These are phyloP conservation scores for Copromyces sp. DNA, from an alignment of 495 filamentous ascomycete species.

Conservation along the genomic window DNA sequence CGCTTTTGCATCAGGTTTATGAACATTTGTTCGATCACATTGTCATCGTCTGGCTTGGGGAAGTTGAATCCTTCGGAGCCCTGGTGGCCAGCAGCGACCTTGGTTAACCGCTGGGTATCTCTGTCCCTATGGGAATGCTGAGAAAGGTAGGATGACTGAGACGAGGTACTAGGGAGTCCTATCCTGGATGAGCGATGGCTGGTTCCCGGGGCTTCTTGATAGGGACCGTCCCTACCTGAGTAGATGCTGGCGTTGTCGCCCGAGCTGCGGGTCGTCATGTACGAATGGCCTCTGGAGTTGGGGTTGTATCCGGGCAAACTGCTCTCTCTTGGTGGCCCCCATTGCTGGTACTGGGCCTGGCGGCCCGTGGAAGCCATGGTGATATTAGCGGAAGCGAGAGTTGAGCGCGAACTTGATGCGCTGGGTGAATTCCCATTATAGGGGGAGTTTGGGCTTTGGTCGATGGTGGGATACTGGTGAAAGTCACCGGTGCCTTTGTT, in stretches of 20 bases:
- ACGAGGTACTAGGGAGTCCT: conserved; percentile 39
- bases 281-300: conserved; percentile 54
- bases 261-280: conserved; percentile 42
- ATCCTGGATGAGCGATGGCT: conserved; percentile 53
- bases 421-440: conserved; percentile 50
- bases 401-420: conserved; percentile 58
- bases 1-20: conserved; percentile 91
- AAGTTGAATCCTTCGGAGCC: conserved; percentile 54
- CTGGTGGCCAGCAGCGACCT: conserved; percentile 38
- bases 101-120: conserved; percentile 42
- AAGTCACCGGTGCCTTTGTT: conserved; percentile 70
- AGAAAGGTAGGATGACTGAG: conserved; percentile 39
- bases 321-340: conserved; percentile 53
- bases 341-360: conserved; percentile 62
- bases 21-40: conserved; percentile 84
- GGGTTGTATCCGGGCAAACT: conserved; percentile 31
- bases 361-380: conserved; percentile 65
- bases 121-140: conserved; percentile 28
- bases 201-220: conserved; percentile 55
- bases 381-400: conserved; percentile 51
- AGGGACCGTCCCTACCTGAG: conserved; percentile 61
- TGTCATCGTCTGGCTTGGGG: conserved; percentile 64
- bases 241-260: conserved; percentile 42
- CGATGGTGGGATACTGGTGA: conserved; percentile 80
- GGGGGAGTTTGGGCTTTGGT: conserved; percentile 38